Percentiles rank a stretch among this genome's conserved stretches.
phyloP scores from a whole-genome alignment of 2,329 filamentous ascomycete genomes.

The Penicillium oxalicum region DNA sequence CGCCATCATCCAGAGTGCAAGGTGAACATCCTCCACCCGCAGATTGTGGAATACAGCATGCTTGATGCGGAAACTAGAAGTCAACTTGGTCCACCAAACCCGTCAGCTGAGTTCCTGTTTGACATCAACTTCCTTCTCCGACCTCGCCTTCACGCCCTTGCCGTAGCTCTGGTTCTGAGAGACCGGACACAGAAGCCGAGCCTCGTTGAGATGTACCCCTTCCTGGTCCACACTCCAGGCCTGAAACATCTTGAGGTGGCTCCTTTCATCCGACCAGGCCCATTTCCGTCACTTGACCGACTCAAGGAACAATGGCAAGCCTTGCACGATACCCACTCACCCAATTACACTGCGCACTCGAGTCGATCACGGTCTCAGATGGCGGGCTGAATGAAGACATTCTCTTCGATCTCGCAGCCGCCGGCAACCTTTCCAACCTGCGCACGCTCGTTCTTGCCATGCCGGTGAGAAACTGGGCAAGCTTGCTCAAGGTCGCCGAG shows the following conservation, averaged over 20 bases:
- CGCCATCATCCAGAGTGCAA: slow-evolving; percentile 4
- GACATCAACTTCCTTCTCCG: slow-evolving; percentile 4
- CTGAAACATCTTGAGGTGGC: slow-evolving; percentile 4
- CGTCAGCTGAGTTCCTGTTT: not conserved
- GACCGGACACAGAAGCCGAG: not conserved
- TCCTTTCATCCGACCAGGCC: not conserved
- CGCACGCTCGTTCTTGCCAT: not conserved
- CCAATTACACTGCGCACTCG: not conserved
- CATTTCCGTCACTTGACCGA: not conserved
- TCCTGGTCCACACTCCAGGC: slow-evolving; percentile 1
- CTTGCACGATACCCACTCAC: not conserved
- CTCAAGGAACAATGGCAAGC: not conserved
- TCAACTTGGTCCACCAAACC: not conserved
- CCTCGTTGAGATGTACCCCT: slow-evolving; percentile 1
- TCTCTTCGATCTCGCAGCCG: not conserved
- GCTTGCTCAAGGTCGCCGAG: not conserved
- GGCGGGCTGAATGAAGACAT: not conserved
- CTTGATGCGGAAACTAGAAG: not conserved
- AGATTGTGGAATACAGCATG: not conserved
- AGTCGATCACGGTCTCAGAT: slow-evolving; percentile 1
- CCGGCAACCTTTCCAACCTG: slow-evolving; percentile 5
- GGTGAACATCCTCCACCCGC: not conserved
- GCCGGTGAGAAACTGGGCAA: not conserved
- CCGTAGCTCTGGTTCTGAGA: not conserved
- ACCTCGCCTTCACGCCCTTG: slow-evolving; percentile 1